A percentile compares a stretch with the other conserved stretches of the same genome.
These are phyloP conservation scores for Straminergon stramineum DNA, from an alignment of 225 moss, liverwort and hornwort genomes.

Conservation along the genomic window DNA sequence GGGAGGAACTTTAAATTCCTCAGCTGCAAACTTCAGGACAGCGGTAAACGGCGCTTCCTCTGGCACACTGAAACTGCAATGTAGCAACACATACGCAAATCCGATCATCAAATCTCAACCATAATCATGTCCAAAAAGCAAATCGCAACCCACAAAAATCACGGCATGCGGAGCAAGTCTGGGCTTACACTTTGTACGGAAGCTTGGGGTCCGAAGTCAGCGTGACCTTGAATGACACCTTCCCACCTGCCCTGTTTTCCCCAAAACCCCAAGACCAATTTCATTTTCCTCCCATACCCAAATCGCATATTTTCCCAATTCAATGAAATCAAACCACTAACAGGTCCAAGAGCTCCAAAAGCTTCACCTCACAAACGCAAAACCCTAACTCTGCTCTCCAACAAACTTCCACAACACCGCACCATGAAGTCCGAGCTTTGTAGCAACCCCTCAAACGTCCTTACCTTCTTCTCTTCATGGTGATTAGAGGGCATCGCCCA, in stretches of 20 bases:
- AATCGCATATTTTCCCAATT: background rate
- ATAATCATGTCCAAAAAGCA: background rate
- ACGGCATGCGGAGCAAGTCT: background rate
- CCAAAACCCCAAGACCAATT: background rate
- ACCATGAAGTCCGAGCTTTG: background rate
- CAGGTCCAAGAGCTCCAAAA: background rate
- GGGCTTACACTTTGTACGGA: constrained; percentile 89
- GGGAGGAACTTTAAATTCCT: constrained; percentile 95
- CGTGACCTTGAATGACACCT: constrained; percentile 97
- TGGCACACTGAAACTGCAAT: constrained; percentile 84
- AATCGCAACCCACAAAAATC: background rate
- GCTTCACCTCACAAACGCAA: background rate
- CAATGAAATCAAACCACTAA: background rate
- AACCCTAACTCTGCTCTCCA: background rate
- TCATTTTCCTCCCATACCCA: background rate
- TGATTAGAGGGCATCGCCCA: background rate
- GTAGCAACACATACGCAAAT: background rate
- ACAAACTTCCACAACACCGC: background rate
- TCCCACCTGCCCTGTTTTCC: constrained; percentile 78
- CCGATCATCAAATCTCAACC: background rate
- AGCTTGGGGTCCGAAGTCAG: constrained; percentile 99
- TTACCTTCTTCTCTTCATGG: constrained; percentile 19
- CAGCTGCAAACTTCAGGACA: constrained; percentile 92
- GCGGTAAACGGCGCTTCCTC: constrained; percentile 98
- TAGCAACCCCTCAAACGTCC: background rate